Percentiles rank a stretch among this genome's conserved stretches.
These are phyloP conservation scores for Sporothrix mexicana DNA, from an alignment of 2,329 filamentous ascomycete species.

Conservation along the genomic window DNA sequence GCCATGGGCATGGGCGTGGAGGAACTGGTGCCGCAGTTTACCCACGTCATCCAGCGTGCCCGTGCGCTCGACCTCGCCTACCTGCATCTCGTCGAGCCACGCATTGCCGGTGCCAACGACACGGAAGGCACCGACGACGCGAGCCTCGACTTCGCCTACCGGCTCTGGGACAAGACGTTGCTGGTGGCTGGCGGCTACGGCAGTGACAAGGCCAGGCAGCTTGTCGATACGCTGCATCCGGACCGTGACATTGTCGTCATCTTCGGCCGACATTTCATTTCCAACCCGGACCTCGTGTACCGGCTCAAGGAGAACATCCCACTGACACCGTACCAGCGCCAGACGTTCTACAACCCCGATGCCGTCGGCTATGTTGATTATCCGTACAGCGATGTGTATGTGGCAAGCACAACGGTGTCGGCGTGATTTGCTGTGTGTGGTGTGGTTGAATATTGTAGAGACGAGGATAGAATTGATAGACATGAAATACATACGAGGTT, in stretches of 20 bases:
- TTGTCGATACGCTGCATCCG: slow-evolving; percentile 42
- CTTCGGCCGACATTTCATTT: slow-evolving; percentile 52
- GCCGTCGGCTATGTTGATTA: neutral
- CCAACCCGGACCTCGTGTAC: slow-evolving; percentile 56
- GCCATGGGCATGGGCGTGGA: slow-evolving; percentile 62
- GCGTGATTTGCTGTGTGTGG: neutral
- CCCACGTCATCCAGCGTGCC: slow-evolving; percentile 56
- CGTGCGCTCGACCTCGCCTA: slow-evolving; percentile 57
- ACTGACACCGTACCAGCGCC: neutral
- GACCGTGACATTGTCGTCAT: slow-evolving; percentile 44
- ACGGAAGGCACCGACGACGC: neutral
- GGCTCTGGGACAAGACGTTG: slow-evolving; percentile 40
- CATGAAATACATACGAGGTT: neutral
- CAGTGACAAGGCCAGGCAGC: slow-evolving; percentile 32
- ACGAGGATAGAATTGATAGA: neutral
- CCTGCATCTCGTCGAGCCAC: slow-evolving; percentile 52
- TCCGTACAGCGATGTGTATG: neutral
- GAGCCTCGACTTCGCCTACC: slow-evolving; percentile 42
- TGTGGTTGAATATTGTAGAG: neutral
- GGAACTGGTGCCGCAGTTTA: slow-evolving; percentile 65
- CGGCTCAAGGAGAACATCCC: neutral
- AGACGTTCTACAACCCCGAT: neutral
- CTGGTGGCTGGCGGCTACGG: slow-evolving; percentile 44
- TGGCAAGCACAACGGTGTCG: neutral
- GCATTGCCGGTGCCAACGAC: neutral